Conservation (phyloP, 2,329 filamentous ascomycete genomes). For the Pseudogymnoascus sp. region DNA sequence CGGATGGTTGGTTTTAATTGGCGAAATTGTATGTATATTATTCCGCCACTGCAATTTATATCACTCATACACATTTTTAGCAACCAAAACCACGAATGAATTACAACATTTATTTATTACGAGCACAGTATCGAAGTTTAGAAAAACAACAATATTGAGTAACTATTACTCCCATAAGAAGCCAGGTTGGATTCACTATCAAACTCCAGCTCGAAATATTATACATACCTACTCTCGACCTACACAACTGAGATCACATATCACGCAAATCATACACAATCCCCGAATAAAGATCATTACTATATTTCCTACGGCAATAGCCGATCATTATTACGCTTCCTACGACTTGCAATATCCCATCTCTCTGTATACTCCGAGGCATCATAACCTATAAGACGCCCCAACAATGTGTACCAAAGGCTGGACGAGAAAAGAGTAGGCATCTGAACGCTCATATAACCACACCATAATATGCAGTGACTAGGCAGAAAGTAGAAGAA, state of each 20-base stretch:
- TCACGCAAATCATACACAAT: not conserved
- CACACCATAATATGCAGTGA: slow-evolving; percentile 6
- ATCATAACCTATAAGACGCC: slow-evolving; percentile 8
- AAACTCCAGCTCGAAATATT: not conserved
- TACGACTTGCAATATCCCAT: slow-evolving; percentile 1
- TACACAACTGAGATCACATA: not conserved
- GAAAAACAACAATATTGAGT: not conserved
- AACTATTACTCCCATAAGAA: not conserved
- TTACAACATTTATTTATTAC: not conserved
- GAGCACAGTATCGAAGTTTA: not conserved
- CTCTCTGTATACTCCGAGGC: slow-evolving; percentile 7
- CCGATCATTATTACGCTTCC: slow-evolving; percentile 1
- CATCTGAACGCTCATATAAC: slow-evolving; percentile 7
- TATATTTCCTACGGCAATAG: slow-evolving; percentile 8
- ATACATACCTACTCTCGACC: not conserved
- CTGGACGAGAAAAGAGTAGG: slow-evolving; percentile 5
- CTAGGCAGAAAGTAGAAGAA: slow-evolving; percentile 3
- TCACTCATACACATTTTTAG: not conserved
- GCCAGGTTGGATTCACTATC: not conserved
- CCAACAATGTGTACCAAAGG: slow-evolving; percentile 6
- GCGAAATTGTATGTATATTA: not conserved
- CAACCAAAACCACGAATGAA: not conserved
- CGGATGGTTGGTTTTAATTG: not conserved
- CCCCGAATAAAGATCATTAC: not conserved
- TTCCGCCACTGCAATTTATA: not conserved